Evolutionary conservation across 2,329 filamentous ascomycete species (phyloP).

Genomic region (Colletotrichum sp.): DNA sequence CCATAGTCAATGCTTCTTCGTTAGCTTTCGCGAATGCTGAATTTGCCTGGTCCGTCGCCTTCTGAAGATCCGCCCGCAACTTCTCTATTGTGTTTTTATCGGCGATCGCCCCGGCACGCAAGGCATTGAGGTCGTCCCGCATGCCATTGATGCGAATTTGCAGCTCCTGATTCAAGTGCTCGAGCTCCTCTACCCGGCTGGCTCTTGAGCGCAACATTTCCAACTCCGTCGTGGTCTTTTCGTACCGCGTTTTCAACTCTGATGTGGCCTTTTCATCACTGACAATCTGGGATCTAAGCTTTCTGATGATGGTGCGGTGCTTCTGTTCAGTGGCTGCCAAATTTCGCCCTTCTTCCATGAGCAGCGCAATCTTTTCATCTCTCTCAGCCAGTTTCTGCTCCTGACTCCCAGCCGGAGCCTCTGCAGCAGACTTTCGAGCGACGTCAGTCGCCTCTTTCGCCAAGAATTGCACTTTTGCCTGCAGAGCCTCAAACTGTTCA

Average conservation of each 20-base stretch:
- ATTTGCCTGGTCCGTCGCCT: constrained; percentile 70
- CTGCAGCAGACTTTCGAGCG: constrained; percentile 71
- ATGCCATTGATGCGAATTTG: constrained; percentile 30
- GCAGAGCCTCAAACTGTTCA: constrained; percentile 89
- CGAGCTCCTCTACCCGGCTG: constrained; percentile 55
- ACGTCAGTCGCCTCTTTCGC: constrained; percentile 79
- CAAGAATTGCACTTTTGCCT: constrained; percentile 89
- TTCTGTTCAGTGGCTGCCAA: constrained; percentile 87
- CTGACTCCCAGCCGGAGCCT: constrained; percentile 65
- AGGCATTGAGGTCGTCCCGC: constrained; percentile 52
- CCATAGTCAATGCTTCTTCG: constrained; percentile 70
- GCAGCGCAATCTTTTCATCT: constrained; percentile 84
- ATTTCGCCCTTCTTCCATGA: constrained; percentile 92
- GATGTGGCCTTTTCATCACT: constrained; percentile 70
- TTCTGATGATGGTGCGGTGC: constrained; percentile 82
- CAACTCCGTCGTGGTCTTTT: constrained; percentile 61
- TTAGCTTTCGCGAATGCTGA: constrained; percentile 70
- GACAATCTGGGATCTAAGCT: constrained; percentile 70
- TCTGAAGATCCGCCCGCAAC: constrained; percentile 72
- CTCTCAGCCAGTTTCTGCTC: constrained; percentile 88
- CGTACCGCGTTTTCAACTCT: constrained; percentile 63
- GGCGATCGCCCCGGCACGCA: constrained; percentile 67
- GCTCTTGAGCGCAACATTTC: constrained; percentile 51
- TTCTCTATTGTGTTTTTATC: constrained; percentile 71
- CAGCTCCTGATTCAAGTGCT: constrained; percentile 50